Conservation (phyloP, 1,139 yeast species). For the Geotrichum carabidarum region DNA sequence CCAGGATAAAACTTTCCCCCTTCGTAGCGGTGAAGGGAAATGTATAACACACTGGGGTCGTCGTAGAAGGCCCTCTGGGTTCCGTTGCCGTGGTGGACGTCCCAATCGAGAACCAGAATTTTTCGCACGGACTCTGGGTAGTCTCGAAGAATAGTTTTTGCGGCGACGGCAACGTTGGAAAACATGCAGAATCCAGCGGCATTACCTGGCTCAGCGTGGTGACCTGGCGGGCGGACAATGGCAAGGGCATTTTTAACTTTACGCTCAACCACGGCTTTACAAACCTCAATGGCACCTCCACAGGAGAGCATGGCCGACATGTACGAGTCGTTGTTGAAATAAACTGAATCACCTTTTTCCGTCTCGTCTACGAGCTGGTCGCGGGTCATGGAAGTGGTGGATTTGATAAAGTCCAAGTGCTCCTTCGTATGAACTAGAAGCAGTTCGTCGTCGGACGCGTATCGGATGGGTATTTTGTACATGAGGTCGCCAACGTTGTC, state of each 20-base stretch:
- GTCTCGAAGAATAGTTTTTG: constrained; percentile 70
- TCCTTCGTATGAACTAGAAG: constrained; percentile 77
- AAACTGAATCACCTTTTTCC: constrained; percentile 89
- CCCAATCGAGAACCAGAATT: constrained; percentile 92
- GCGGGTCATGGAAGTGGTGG: constrained; percentile 73
- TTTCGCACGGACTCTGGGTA: constrained; percentile 86
- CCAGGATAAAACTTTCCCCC: constrained; percentile 94
- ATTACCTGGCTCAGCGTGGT: constrained; percentile 95
- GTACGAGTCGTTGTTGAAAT: constrained; percentile 85
- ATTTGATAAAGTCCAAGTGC: constrained; percentile 69
- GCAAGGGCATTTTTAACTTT: constrained; percentile 88
- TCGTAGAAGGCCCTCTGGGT: constrained; percentile 87
- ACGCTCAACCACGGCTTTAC: constrained; percentile 92
- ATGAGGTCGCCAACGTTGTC: constrained; percentile 83
- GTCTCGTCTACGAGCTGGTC: constrained; percentile 78
- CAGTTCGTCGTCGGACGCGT: constrained; percentile 82
- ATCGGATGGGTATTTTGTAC: constrained; percentile 85
- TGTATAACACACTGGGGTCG: constrained; percentile 85
- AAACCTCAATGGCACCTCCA: constrained; percentile 96
- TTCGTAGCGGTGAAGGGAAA: constrained; percentile 89
- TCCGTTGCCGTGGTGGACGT: constrained; percentile 97
- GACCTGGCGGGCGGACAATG: constrained; percentile 97
- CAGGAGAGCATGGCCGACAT: constrained; percentile 87
- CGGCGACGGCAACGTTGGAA: constrained; percentile 96
- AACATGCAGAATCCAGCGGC: constrained; percentile 97